Base-by-base conservation (phyloP, 2,329 filamentous ascomycete genomes). In the Microcyclospora pomicola region DNA sequence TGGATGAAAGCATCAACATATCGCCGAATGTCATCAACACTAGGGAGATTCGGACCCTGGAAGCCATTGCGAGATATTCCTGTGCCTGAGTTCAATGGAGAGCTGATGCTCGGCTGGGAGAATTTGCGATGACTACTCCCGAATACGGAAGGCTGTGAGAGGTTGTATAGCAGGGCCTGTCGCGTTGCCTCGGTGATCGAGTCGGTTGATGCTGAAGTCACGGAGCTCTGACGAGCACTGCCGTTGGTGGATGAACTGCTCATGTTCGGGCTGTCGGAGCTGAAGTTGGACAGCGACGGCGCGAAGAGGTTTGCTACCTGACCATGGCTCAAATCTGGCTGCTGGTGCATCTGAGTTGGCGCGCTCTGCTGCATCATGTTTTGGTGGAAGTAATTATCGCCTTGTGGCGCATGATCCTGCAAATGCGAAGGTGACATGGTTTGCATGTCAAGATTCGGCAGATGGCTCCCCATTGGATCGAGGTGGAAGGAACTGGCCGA, bases 1-100 rank as follows among this genome's bases (percentile, higher is more conserved):
- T 78, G 77, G 52, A 96, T 77, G 62, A 95, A 96, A 42, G 87
- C 81, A 47, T 78, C 77, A 45, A 95, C 82, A 60, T 87, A 95
- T 58, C 85, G 81, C 59, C 92, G 86, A 44, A 96, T 75, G 56
- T 95, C 85, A 55, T 74, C 70, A 27, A 84, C 88, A 62, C 73
- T 85, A 37, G 88, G 87, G 41, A 94, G 70, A 53, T 64, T 68
- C 50, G 69, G 63, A 43, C 53, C 54, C 50, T 62, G 59, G 46
- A 58, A 36, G 28, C 45, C 45, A 48, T 52, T 58, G 32, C 49
- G 52, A 39, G 53, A 29, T 54, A 35, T 42, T 33, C 36, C 43
- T 38, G 29, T 51, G 14, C 47, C 47, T 27, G 50, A 56, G 14
- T 67, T 70, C 15, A 70, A 49, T 16, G 71, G 69, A 56, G 67